Base-by-base conservation (phyloP, 306 rosid species). In the Casuarina equisetifolia region DNA sequence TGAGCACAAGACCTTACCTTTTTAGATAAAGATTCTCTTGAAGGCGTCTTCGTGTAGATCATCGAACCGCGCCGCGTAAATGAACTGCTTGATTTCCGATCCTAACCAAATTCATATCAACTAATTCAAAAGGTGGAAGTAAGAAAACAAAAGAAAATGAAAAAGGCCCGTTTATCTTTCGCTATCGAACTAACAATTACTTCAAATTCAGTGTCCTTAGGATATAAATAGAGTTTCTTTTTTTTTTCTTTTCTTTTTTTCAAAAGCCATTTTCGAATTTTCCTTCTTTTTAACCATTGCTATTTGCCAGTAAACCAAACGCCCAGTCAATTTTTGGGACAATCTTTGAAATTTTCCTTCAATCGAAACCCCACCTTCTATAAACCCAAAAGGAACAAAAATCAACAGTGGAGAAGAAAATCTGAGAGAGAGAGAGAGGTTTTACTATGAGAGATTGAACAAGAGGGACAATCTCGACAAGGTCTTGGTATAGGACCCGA, bases 41-140 rank as follows among this genome's bases (percentile, higher is more conserved):
- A 83, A 11, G 99, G 99, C 48, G 97, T 89, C 85, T 96, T 96
- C 45, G 99, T 96, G 87, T 92, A 92, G 76, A 90, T 82, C 84
- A 96, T 78, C 36, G 99, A 90, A 76, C 94, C 96, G 55, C 96
- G 93, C 76, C 92, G 96, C 74, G 97, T 85, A 78, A 96, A 96
- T 6, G 98, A 91, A 81, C 93, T 87, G 83, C 78, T 91, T 25
- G 91, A 84, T 74, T 96, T 92, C 73, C 91, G 89, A 85, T 96
- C 99, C 99, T 96, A 85, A 85, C 45, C 70, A 77, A 61, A 80
- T 38, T 49, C 44, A 82, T 59, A 57, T 50, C n/a, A 52, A 68
- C 52, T 42, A 20, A 45, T 20, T 32, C 64, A 74, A 74, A 4
- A 25, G 36, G 12, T 0, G 20, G 36, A 20, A 3, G 1, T 16